Base-by-base conservation (phyloP, 306 rosid genomes). In the Nissolia schottii region DNA sequence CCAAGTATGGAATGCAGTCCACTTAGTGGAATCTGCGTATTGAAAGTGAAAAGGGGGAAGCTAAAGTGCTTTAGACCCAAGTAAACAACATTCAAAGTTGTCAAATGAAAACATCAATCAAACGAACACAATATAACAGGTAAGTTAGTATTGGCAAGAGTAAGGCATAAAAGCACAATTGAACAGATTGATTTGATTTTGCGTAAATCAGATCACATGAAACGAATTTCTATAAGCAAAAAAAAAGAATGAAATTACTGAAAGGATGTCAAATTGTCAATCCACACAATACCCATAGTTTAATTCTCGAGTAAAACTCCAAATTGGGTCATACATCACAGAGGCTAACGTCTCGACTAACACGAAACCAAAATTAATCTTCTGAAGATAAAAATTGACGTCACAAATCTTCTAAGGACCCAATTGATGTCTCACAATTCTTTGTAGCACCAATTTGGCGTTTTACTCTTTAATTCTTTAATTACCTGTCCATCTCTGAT, bases 1-100 rank as follows among this genome's bases (percentile, higher is more conserved):
- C 91, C 91, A 11, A 89, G 80, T 48, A 89, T 78, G 51, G 91
- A 89, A 81, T 89, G 86, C 75, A 77, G 79, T 16, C 88, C 95
- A 69, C 45, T 77, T 15, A 89, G 82, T 6, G 83, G 84, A 76
- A 89, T 78, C 91, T 89, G 51, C 83, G 65, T 15, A 70, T 64
- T 70, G 64, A 53, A 56, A 48, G 53, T 4, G 46, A 40, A 29
- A 69, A 60, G 50, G 29, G 19, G 40, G 16, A 38, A 49, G 60
- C 32, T 40, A 18, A n/a, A 15, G 56, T 22, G 28, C 50, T 76
- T 20, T 31, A 62, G 37, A 45, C 37, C 77, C 65, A 63, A 43
- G 19, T 5, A 41, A 51, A 23, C 31, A 12, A 57, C 31, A 34
- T 31, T 28, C 23, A 32, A 58, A 68, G 57, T 23, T 45, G 16